Evolutionary conservation across 179 eudicot genomes (phyloP), one percentile per base, ranked within the genome.

Genomic region (Nepenthes alata): DNA sequence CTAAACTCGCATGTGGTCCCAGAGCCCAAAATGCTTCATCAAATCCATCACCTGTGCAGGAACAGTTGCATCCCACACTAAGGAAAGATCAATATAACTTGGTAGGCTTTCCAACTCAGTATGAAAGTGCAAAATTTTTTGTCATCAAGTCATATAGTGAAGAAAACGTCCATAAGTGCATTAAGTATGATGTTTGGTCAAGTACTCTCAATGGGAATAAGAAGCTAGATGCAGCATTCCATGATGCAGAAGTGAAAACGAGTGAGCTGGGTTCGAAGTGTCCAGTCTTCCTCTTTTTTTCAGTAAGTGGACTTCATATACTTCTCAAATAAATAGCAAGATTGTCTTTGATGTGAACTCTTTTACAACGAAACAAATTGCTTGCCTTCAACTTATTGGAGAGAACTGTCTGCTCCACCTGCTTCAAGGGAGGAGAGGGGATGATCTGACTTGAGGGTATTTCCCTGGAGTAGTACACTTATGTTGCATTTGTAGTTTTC

Each of bases 111-210:
- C 71, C 66, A 63, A 80, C 70, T 6, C 72, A 81, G 39, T 91
- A 84, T 64, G 83, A 80, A 12, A 66, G 72, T 63, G 96, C 96
- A 8, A 91, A 85, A 68, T 91, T 89, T 60, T 89, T 64, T 38
- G 78, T 91, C 67, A 86, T 91, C 45, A 91, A 91, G 74, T 91
- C 98, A 2, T 91, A 83, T 59, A 89, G 98, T 75, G 98, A 91
- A 82, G 96, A 89, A 70, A 96, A 91, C 71, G 68, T 91, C 57
- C 98, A 91, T 65, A 91, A 83, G 73, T 82, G 89, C 70, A 69
- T 89, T 53, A 91, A 91, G 60, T 89, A 86, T 68, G 76, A 80
- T 68, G 98, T 91, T 59, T 91, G 98, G 98, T 86, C 98, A 14
- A 91, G 98, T 67, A 91, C 98, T 53, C 82, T 84, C 0, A 77